Conservation (phyloP, 208 protist genomes). For the Angomonas desouzai region DNA sequence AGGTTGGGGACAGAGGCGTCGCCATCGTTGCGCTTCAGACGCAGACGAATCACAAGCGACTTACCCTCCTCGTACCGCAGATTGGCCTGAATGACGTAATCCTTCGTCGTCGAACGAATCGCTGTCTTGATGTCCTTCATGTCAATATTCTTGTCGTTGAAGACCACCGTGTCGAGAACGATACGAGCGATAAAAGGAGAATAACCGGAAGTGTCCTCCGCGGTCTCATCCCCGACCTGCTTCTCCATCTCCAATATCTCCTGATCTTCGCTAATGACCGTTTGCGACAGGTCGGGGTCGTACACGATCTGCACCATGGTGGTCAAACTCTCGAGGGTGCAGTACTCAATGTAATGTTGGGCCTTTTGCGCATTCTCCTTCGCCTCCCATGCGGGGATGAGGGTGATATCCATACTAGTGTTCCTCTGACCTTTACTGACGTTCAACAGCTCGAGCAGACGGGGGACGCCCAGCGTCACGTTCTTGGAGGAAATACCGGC, state of each 20-base stretch:
- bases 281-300: slow-evolving; percentile 93
- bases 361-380: slow-evolving; percentile 83
- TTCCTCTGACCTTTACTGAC: slow-evolving; percentile 96
- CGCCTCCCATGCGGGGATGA: slow-evolving; percentile 65
- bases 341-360: slow-evolving; percentile 93
- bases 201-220: slow-evolving; percentile 24
- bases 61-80: slow-evolving; percentile 91
- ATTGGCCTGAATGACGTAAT: slow-evolving; percentile 80
- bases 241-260: slow-evolving; percentile 66
- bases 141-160: slow-evolving; percentile 91
- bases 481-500: slow-evolving; percentile 99
- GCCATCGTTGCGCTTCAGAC: slow-evolving; percentile 40
- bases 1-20: slow-evolving; percentile 60
- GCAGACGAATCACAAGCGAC: slow-evolving; percentile 92
- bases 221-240: slow-evolving; percentile 54
- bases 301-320: slow-evolving; percentile 95
- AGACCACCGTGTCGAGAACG: slow-evolving; percentile 89
- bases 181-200: slow-evolving; percentile 97
- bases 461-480: slow-evolving; percentile 99
- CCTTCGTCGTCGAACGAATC: slow-evolving; percentile 82
- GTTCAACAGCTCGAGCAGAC: slow-evolving; percentile 99
- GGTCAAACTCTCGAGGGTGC: slow-evolving; percentile 91
- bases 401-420: slow-evolving; percentile 93
- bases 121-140: slow-evolving; percentile 93
- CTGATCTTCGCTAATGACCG: slow-evolving; percentile 94